A percentile compares a stretch with the other conserved stretches of the same genome.
Evolutionary conservation across 2,329 filamentous ascomycete genomes (phyloP).

Genomic region (Fusarium nelsonii): DNA sequence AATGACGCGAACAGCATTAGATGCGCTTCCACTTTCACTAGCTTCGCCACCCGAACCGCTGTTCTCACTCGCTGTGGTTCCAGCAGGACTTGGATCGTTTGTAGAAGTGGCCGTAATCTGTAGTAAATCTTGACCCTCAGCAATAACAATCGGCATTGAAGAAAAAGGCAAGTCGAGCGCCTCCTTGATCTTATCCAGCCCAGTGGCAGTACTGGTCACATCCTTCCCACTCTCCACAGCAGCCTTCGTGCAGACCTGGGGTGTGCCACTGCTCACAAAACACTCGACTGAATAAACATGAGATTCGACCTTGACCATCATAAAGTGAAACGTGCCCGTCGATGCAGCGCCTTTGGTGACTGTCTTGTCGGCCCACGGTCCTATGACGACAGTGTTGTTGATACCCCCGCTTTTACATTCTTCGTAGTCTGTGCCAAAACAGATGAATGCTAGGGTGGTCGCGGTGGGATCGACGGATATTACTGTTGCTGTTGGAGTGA

Average conservation of each 20-base stretch:
- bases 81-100: background rate
- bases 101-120: background rate
- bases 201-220: background rate
- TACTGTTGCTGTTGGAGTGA: background rate
- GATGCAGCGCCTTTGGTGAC: conserved; percentile 2
- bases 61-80: background rate
- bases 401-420: background rate
- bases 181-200: background rate
- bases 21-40: background rate
- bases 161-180: background rate
- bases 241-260: background rate
- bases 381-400: conserved; percentile 17
- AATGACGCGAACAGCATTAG: background rate
- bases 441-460: background rate
- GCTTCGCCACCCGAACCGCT: background rate
- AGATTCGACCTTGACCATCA: background rate
- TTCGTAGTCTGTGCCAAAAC: background rate
- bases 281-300: background rate
- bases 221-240: background rate
- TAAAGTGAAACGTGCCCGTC: conserved; percentile 18
- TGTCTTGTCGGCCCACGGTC: conserved; percentile 18
- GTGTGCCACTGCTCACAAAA: conserved; percentile 3
- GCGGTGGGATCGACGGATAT: conserved; percentile 11
- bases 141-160: conserved; percentile 1
- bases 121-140: conserved; percentile 5